Evolutionary conservation across 441 rosid species (phyloP).

Genomic region (Adansonia rubrostipa): DNA sequence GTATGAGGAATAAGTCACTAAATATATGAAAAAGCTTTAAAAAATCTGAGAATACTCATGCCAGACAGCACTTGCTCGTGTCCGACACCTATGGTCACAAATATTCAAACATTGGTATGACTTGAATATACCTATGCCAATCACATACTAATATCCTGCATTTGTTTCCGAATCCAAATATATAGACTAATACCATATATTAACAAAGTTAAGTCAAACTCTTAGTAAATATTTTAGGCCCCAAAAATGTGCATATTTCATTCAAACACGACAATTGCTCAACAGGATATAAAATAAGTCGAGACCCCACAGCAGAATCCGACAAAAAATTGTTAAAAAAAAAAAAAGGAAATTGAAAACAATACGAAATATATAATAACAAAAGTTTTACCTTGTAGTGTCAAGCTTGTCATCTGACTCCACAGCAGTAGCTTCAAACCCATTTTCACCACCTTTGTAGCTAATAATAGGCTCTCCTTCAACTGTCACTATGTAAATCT

Average conservation of each 20-base stretch:
- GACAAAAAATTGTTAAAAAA: background rate
- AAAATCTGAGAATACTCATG: background rate
- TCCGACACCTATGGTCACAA: background rate
- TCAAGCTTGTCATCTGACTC: slow-evolving; percentile 86
- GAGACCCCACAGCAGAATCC: slow-evolving; percentile 13
- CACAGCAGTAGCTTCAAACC: slow-evolving; percentile 85
- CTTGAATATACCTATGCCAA: background rate
- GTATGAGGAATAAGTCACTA: slow-evolving; percentile 32
- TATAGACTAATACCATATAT: background rate
- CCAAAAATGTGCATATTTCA: slow-evolving; percentile 6
- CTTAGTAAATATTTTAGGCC: slow-evolving; percentile 3
- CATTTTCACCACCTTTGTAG: slow-evolving; percentile 85
- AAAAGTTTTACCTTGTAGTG: slow-evolving; percentile 57
- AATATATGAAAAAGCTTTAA: background rate
- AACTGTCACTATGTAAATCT: slow-evolving; percentile 81
- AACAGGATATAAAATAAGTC: slow-evolving; percentile 1
- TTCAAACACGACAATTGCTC: background rate
- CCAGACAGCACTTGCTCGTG: slow-evolving; percentile 36
- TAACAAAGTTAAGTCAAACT: slow-evolving; percentile 7
- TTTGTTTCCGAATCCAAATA: slow-evolving; percentile 3
- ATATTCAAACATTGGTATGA: background rate
- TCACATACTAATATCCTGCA: background rate
- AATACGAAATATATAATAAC: background rate
- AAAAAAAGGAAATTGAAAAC: background rate
- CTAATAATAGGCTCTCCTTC: slow-evolving; percentile 94